Base-by-base conservation (phyloP, 108 stramenopile genomes). In the Skeletonema marinoi region DNA sequence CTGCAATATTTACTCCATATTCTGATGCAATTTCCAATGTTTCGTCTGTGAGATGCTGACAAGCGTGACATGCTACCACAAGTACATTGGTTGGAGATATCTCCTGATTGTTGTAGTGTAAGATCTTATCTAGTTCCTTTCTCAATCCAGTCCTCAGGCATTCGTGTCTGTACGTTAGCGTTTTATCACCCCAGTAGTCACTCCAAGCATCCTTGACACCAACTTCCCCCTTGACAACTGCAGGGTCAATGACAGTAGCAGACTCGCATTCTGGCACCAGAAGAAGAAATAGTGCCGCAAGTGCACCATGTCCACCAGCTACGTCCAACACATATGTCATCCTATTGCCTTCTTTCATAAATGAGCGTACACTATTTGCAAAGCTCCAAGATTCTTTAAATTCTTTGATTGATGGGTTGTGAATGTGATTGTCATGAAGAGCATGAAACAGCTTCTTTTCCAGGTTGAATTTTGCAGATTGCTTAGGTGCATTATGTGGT, bases 31-130 rank as follows among this genome's bases (percentile, higher is more conserved):
- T 90, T 66, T 81, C 51, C 51, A 93, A 38, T 16, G 81, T 88
- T 76, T 93, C 90, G 25, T 90, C 90, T 3, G 88, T 87, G 32
- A 93, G 67, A 71, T 93, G 92, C 82, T 93, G 92, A 71, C 92
- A 93, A 50, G 92, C 92, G 75, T 93, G 92, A 70, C 92, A 93
- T 9, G 92, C 92, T 12, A 90, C 88, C 10, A 93, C 88, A 8
- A 89, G 77, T 33, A 93, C 81, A 19, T 75, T 64, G 11, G 78
- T 19, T 21, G 72, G 68, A 68, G 35, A 64, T n/a, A 25, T 25
- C 7, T 21, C 10, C 25, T 10, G 21, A 39, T 71, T 74, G 7
- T 73, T 71, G 17, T 71, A 33, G 10, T 39, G 4, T 30, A 90
- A 54, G 31, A 82, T 80, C 16, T 29, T 33, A 65, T 85, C 62